Conservation (phyloP, 305 asterid genomes). For the Solanum hybrid region DNA sequence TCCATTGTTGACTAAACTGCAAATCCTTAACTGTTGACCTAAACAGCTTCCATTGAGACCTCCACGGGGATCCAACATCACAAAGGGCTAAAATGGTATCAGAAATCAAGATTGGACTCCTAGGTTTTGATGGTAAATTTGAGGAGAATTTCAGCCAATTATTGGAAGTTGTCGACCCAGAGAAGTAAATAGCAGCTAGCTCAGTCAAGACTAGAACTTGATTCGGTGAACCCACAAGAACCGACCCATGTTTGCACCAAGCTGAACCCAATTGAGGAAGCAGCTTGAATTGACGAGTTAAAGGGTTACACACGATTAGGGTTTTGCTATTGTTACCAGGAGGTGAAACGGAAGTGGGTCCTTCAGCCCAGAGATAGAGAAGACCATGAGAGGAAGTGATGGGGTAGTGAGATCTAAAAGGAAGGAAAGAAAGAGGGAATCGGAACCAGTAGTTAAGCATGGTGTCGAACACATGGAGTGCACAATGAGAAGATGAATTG, state of each 20-base stretch:
- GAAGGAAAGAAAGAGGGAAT: slow-evolving; percentile 77
- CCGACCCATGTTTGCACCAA: slow-evolving; percentile 95
- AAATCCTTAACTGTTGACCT: slow-evolving; percentile 40
- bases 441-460: slow-evolving; percentile 47
- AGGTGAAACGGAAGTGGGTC: slow-evolving; percentile 6
- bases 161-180: slow-evolving; percentile 14
- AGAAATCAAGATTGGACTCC: slow-evolving; percentile 66
- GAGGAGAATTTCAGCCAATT: slow-evolving; percentile 86
- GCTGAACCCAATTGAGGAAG: slow-evolving; percentile 96
- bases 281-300: slow-evolving; percentile 45
- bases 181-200: slow-evolving; percentile 70
- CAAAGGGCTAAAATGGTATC: slow-evolving; percentile 61
- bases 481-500: slow-evolving; percentile 48
- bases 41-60: slow-evolving; percentile 94
- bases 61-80: slow-evolving; percentile 92
- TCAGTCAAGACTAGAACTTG: slow-evolving; percentile 81
- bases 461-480: slow-evolving; percentile 71
- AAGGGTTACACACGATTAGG: slow-evolving; percentile 76
- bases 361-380: slow-evolving; percentile 74
- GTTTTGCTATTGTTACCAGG: slow-evolving; percentile 26
- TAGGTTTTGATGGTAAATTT: slow-evolving; percentile 79
- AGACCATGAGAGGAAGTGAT: slow-evolving; percentile 75
- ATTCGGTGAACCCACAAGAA: slow-evolving; percentile 58
- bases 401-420: slow-evolving; percentile 73
- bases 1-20: slow-evolving; percentile 64